phyloP scores from a whole-genome alignment of 805 yeast genomes.

The Candida vartiovaarae region DNA sequence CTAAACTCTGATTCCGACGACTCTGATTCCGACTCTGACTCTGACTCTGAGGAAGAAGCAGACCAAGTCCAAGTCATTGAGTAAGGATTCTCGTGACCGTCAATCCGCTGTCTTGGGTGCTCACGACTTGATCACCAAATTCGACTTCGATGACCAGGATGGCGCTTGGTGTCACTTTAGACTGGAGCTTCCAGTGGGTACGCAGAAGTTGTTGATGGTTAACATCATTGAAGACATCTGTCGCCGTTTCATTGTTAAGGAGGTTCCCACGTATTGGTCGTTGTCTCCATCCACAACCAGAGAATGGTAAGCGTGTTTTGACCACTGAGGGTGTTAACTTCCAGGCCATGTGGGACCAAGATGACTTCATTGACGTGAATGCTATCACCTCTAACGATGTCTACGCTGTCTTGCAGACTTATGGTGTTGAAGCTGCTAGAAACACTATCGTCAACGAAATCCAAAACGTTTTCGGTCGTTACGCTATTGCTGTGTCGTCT shows the following conservation, averaged over 20 bases:
- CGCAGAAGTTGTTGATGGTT: slow-evolving; percentile 94
- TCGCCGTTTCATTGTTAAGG: slow-evolving; percentile 85
- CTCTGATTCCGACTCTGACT: slow-evolving; percentile 27
- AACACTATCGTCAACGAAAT: slow-evolving; percentile 95
- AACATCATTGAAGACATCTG: slow-evolving; percentile 92
- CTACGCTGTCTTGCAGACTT: slow-evolving; percentile 79
- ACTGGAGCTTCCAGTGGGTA: slow-evolving; percentile 73
- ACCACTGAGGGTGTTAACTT: slow-evolving; percentile 98
- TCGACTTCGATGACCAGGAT: slow-evolving; percentile 79
- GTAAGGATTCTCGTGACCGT: slow-evolving; percentile 70
- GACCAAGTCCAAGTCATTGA: slow-evolving; percentile 29
- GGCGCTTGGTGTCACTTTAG: slow-evolving; percentile 95
- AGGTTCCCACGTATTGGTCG: slow-evolving; percentile 87
- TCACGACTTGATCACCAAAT: slow-evolving; percentile 67
- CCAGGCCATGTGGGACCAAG: slow-evolving; percentile 97
- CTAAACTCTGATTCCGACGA: slow-evolving; percentile 33
- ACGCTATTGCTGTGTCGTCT: slow-evolving; percentile 86
- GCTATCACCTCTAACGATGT: slow-evolving; percentile 89
- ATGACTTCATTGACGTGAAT: slow-evolving; percentile 85
- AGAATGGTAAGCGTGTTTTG: slow-evolving; percentile 64
- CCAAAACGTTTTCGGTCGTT: slow-evolving; percentile 90
- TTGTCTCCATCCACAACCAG: slow-evolving; percentile 76
- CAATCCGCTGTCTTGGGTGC: slow-evolving; percentile 73
- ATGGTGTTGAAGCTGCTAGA: slow-evolving; percentile 99
- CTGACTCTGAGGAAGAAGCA: slow-evolving; percentile 28